Percentiles rank a stretch among this genome's conserved stretches.
Evolutionary conservation across 1,284 basidiomycete species (phyloP).

Genomic region (Binderoboletus segoi): DNA sequence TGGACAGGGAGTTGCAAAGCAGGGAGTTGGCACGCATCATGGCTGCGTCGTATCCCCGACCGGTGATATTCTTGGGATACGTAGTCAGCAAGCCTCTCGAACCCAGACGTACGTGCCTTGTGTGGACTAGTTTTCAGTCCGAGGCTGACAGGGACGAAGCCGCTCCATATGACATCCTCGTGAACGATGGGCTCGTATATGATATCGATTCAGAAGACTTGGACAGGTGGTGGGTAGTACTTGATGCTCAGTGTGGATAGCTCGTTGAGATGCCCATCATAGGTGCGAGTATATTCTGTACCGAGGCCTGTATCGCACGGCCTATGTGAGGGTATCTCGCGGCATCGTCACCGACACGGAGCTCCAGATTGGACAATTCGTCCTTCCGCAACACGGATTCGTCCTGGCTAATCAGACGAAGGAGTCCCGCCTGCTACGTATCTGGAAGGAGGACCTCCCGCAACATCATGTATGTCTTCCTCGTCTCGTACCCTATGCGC

Average conservation of each 20-base stretch:
- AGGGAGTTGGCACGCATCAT: slow-evolving; percentile 83
- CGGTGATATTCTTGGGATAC: slow-evolving; percentile 87
- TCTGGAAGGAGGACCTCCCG: slow-evolving; percentile 67
- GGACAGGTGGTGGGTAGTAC: slow-evolving; percentile 64
- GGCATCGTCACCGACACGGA: slow-evolving; percentile 78
- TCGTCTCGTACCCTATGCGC: not conserved
- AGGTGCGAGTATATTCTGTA: slow-evolving; percentile 93
- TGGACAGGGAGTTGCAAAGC: slow-evolving; percentile 89
- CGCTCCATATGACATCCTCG: slow-evolving; percentile 83
- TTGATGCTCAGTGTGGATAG: not conserved
- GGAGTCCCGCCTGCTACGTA: slow-evolving; percentile 66
- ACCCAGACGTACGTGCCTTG: slow-evolving; percentile 55
- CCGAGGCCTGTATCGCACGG: slow-evolving; percentile 77
- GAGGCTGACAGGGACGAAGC: slow-evolving; percentile 46
- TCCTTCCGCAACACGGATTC: slow-evolving; percentile 63
- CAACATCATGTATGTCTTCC: slow-evolving; percentile 55
- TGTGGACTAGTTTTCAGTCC: not conserved
- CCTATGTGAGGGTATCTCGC: slow-evolving; percentile 73
- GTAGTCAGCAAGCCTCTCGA: slow-evolving; percentile 82
- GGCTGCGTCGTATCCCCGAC: slow-evolving; percentile 69
- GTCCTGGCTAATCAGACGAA: slow-evolving; percentile 60
- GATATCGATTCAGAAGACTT: slow-evolving; percentile 75
- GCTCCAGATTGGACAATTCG: slow-evolving; percentile 80
- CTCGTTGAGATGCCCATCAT: not conserved
- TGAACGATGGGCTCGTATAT: slow-evolving; percentile 69